Conservation (phyloP, 2,329 filamentous ascomycete species). For the Fusarium scirpi region DNA sequence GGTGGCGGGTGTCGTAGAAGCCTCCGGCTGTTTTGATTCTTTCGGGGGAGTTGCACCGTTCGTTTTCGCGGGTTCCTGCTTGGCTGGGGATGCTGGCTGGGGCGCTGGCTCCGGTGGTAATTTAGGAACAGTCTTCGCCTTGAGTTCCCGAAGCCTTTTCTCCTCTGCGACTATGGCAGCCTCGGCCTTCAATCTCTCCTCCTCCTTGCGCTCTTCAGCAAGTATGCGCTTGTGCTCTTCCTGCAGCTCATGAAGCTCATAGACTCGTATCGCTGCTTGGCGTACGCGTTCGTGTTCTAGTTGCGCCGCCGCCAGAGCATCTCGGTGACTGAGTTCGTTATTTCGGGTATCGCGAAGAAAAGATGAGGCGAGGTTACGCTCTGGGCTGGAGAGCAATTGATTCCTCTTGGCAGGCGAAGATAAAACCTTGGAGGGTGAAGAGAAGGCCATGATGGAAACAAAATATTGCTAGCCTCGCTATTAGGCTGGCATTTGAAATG, state of each 20-base stretch:
- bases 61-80: conserved; percentile 33
- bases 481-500: conserved; percentile 39
- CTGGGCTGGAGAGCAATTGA: conserved; percentile 57
- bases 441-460: conserved; percentile 56
- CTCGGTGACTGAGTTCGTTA: conserved; percentile 71
- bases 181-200: conserved; percentile 60
- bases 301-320: conserved; percentile 74
- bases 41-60: conserved; percentile 42
- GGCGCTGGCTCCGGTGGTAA: conserved; percentile 55
- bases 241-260: conserved; percentile 60
- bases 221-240: conserved; percentile 59
- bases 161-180: conserved; percentile 61
- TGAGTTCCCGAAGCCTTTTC: conserved; percentile 61
- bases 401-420: conserved; percentile 57
- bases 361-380: conserved; percentile 64
- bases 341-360: conserved; percentile 73
- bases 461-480: conserved; percentile 30
- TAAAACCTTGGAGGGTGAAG: conserved; percentile 53
- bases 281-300: conserved; percentile 75
- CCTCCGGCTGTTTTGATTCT: conserved; percentile 37
- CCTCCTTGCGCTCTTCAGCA: conserved; percentile 60
- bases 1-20: conserved; percentile 35
- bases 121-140: conserved; percentile 59
- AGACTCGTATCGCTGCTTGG: conserved; percentile 61
- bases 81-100: conserved; percentile 38